Conservation (phyloP, 2,329 filamentous ascomycete species). For the Gyromitra esculenta region DNA sequence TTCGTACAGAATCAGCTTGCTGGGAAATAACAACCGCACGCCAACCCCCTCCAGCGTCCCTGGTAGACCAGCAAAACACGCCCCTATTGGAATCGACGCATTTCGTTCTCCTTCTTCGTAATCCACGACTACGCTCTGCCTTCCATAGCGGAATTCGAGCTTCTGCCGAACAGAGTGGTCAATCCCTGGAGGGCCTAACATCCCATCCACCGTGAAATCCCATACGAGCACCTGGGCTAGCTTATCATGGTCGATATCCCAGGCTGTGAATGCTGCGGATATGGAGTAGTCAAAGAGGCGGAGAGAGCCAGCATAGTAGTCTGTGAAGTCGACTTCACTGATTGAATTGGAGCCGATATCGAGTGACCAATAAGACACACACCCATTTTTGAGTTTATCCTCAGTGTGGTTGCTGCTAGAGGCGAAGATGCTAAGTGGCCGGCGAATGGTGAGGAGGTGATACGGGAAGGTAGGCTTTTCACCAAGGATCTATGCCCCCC, state of each 20-base stretch:
- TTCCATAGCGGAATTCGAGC: slow-evolving; percentile 43
- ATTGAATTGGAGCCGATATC: slow-evolving; percentile 13
- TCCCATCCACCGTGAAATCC: slow-evolving; percentile 7
- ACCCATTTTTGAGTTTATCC: slow-evolving; percentile 5
- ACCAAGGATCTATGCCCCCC: slow-evolving; percentile 31
- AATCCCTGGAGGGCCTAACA: neutral
- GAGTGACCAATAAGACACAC: slow-evolving; percentile 35
- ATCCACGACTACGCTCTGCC: slow-evolving; percentile 23
- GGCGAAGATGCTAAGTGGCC: neutral
- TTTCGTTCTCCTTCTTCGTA: neutral
- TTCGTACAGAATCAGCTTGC: slow-evolving; percentile 32
- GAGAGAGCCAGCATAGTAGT: slow-evolving; percentile 5
- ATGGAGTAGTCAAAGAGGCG: slow-evolving; percentile 30
- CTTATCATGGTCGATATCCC: slow-evolving; percentile 38
- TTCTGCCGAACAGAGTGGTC: slow-evolving; percentile 16
- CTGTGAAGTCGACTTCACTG: slow-evolving; percentile 5
- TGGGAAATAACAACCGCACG: slow-evolving; percentile 20
- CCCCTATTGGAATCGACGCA: neutral
- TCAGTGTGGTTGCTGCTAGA: neutral
- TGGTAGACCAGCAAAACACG: slow-evolving; percentile 38
- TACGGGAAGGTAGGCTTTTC: slow-evolving; percentile 43
- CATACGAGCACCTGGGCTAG: slow-evolving; percentile 39
- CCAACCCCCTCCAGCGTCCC: slow-evolving; percentile 24
- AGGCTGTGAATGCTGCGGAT: slow-evolving; percentile 36
- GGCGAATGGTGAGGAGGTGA: slow-evolving; percentile 28